Base-by-base conservation (phyloP, 148 eudicot species). In the Vaccinium myrtillus region DNA sequence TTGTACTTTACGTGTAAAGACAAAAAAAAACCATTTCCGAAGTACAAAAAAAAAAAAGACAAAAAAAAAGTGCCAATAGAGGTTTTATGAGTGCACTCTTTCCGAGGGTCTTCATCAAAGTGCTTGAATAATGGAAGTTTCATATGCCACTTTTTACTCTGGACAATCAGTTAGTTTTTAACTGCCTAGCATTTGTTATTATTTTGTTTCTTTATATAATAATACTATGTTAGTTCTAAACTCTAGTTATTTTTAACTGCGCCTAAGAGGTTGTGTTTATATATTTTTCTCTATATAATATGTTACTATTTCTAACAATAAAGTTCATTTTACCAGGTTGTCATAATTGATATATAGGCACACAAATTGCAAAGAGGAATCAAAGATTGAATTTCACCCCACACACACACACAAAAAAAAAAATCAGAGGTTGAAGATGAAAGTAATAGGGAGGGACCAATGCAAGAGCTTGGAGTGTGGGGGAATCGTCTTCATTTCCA, bases 361-460 rank as follows among this genome's bases (percentile, higher is more conserved):
- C 61, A 75, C 65, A 82, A 50, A 71, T 8, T 78, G 77, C 6
- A 59, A 23, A 71, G 56, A 4, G 6, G 48, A 13, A 82, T n/a
- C 39, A 1, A 2, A 30, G 30, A 30, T 30, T 30, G 30, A 30
- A 30, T 30, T 30, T 30, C 30, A 30, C 30, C 0, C 30, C n/a
- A n/a, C 30, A 30, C 30, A 30, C 30, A 30, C 30, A 30, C 30
- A 30, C 0, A 30, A 30, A 30, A 30, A 30, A 30, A 30, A 30
- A 30, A 30, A 30, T 30, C 30, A 30, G 30, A 25, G 84, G 36
- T 69, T 71, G 77, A 70, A 82, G 63, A 82, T 51, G 46, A 49
- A 82, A 82, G 15, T 19, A 11, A n/a, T 23, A 3, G 79, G 79
- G 56, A 49, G 3, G 25, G 25, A 61, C 25, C 1, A 19, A 48